phyloP scores from a whole-genome alignment of 768 basidiomycete species.

The Symmetrospora coprosmae region DNA sequence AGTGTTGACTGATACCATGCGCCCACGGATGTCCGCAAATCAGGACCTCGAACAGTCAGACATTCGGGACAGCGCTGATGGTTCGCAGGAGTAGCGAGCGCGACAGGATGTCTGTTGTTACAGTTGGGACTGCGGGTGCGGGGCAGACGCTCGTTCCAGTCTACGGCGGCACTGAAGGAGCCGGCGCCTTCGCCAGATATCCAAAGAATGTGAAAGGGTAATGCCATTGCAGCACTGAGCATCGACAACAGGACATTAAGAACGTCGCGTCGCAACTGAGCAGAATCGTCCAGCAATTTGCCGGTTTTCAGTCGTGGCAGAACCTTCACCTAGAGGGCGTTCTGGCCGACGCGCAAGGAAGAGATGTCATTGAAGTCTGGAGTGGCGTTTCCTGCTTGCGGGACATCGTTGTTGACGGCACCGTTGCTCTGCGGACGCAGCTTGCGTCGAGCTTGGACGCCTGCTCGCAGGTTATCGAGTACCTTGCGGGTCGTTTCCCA shows the following conservation, averaged over 20 bases:
- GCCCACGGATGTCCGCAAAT: not conserved
- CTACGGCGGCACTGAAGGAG: too few species aligned
- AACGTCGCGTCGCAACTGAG: not conserved
- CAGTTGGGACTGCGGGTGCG: too few species aligned
- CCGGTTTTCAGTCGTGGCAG: too few species aligned
- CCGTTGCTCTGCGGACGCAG: constrained; percentile 10
- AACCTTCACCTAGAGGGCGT: not conserved
- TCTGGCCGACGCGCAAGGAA: not conserved
- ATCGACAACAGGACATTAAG: not conserved
- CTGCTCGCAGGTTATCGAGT: constrained; percentile 72
- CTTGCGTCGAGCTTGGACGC: constrained; percentile 56
- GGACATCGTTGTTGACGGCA: not conserved
- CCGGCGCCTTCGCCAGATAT: too few species aligned
- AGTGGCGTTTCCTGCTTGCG: not conserved
- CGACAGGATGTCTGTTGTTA: too few species aligned
- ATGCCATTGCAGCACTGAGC: not conserved
- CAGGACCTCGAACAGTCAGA: not conserved
- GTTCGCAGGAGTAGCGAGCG: not conserved
- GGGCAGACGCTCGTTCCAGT: too few species aligned
- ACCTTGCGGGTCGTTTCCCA: constrained; percentile 75
- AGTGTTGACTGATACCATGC: not conserved
- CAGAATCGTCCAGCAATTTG: not conserved
- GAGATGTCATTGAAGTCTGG: constrained; percentile 24
- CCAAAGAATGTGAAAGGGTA: too few species aligned
- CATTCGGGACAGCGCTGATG: not conserved